phyloP scores from a whole-genome alignment of 805 yeast species.

The Monosporozyma siamensis region DNA sequence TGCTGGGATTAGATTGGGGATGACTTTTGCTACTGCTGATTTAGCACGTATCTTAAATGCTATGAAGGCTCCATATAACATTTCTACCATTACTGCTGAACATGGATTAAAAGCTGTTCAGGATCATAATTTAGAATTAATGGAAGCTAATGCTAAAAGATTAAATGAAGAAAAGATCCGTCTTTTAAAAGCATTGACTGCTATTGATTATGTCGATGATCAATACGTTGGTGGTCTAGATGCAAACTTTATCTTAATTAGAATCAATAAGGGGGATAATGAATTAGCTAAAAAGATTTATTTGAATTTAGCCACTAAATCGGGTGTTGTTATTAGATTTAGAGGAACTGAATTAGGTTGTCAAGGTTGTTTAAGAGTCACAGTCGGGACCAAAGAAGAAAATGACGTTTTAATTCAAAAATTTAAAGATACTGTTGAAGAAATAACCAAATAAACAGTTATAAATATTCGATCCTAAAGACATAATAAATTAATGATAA shows the following conservation, averaged over 20 bases:
- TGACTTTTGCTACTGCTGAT: conserved; percentile 55
- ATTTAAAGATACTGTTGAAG: conserved; percentile 31
- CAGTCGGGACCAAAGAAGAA: conserved; percentile 78
- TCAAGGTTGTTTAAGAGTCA: conserved; percentile 74
- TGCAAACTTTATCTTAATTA: conserved; percentile 75
- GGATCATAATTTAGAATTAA: conserved; percentile 43
- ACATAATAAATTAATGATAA: too few species aligned
- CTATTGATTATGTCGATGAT: conserved; percentile 53
- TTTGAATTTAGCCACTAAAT: conserved; percentile 56
- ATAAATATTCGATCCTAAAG: too few species aligned
- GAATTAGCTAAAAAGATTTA: conserved; percentile 64
- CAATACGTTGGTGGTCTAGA: conserved; percentile 73
- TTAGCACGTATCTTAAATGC: conserved; percentile 67
- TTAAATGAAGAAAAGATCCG: conserved; percentile 48
- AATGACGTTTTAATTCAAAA: conserved; percentile 48
- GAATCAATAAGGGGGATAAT: conserved; percentile 69
- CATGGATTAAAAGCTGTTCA: conserved; percentile 68
- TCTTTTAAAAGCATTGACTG: conserved; percentile 45
- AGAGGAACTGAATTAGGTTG: conserved; percentile 90
- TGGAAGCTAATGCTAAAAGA: conserved; percentile 45
- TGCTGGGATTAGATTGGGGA: conserved; percentile 88
- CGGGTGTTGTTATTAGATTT: conserved; percentile 78
- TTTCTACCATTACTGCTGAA: conserved; percentile 69
- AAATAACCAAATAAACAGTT: conserved; percentile 4
- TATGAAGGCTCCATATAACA: conserved; percentile 94